These are phyloP conservation scores for Biscogniauxia sp. DNA, from an alignment of 2,329 filamentous ascomycete genomes.

Conservation along the genomic window DNA sequence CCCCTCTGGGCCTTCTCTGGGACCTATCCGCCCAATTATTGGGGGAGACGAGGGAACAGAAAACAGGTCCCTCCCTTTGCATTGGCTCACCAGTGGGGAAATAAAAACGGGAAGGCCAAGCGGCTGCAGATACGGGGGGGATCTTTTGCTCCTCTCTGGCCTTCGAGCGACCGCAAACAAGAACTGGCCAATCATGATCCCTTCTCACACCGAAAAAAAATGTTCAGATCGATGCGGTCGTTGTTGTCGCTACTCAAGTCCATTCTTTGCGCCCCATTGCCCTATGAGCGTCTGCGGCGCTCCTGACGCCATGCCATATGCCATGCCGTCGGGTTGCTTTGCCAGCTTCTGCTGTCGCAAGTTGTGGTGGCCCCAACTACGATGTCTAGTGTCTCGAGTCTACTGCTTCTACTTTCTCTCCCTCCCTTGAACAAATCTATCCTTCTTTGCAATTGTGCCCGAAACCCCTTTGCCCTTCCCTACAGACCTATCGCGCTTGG, in stretches of 20 bases:
- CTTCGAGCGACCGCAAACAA: neutral
- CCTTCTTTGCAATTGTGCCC: neutral
- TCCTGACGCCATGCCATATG: conserved; percentile 8
- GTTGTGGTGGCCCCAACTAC: conserved; percentile 9
- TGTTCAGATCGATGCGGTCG: conserved; percentile 3
- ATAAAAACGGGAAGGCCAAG: neutral
- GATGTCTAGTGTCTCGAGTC: neutral
- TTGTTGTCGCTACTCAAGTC: conserved; percentile 2
- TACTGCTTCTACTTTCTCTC: neutral
- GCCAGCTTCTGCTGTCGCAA: conserved; percentile 18
- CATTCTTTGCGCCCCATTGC: conserved; percentile 4
- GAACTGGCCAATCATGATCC: conserved; percentile 18
- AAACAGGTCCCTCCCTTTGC: neutral
- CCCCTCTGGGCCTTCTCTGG: conserved; percentile 4
- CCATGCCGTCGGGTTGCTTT: conserved; percentile 13
- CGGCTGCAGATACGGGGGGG: neutral
- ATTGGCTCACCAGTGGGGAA: neutral
- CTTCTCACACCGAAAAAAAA: conserved; percentile 28
- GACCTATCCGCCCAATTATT: conserved; percentile 1
- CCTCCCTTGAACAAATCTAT: neutral
- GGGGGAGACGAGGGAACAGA: neutral
- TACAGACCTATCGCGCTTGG: neutral
- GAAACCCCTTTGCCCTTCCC: neutral
- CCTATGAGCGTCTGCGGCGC: conserved; percentile 11
- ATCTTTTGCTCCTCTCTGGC: neutral